Base-by-base conservation (phyloP, 495 filamentous ascomycete genomes). In the Xylaria telfairii region DNA sequence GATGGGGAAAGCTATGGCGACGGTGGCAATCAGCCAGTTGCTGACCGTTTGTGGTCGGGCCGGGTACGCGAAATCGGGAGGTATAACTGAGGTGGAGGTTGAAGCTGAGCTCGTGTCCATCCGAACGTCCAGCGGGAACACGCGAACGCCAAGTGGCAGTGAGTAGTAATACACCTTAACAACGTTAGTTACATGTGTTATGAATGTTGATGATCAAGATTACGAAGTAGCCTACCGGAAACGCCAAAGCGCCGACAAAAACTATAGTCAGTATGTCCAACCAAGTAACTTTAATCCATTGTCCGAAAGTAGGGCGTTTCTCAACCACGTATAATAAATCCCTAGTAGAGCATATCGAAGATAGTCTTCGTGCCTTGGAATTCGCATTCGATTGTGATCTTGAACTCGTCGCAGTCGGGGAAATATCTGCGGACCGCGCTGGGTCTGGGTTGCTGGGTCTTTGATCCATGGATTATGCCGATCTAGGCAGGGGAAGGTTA, bases 31-130 rank as follows among this genome's bases (percentile, higher is more conserved):
- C 4, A 79, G 68, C 81, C 79, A 85, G 72, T 82, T 85, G 32
- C 85, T 78, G 28, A 88, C 77, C 65, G 83, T 83, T 66, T 85
- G 84, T 41, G 79, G 78, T 53, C 82, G 81, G 42, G 82, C 73
- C 0, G 86, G 83, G 68, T 87, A 87, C 9, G 86, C 83, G 71
- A 86, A 81, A 28, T 83, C 51, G 1, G 85, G 84, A 59, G 83
- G 86, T 34, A 87, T 81, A 56, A 85, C 75, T 53, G 68, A 70
- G 61, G 26, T 65, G 24, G 68, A 24, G 47, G 21, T 53, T 17
- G 68, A 26, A 32, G 37, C 9, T 19, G 68, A 49, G 39, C 26
- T 42, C 3, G 30, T 51, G 39, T 65, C 24, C 28, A 26, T 24
- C 12, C 17, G 59, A 19, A 44, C 34, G 34, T 70, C 68, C n/a